phyloP scores from a whole-genome alignment of 352 stramenopile species.

The Phytophthora cryptogea region DNA sequence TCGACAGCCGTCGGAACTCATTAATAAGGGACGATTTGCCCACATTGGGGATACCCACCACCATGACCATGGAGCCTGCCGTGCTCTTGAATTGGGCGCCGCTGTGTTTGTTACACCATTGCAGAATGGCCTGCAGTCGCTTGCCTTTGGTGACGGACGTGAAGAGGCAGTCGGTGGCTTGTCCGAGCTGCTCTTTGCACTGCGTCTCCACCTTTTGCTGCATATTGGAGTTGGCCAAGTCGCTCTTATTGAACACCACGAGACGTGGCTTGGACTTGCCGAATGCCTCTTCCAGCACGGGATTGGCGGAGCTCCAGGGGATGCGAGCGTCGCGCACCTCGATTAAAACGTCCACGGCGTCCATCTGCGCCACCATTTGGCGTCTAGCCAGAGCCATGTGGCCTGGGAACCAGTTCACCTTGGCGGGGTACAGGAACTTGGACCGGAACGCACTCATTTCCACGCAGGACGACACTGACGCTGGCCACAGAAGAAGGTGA shows the following conservation, averaged over 20 bases:
- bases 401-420: conserved; percentile 90
- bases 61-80: conserved; percentile 88
- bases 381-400: conserved; percentile 84
- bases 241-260: conserved; percentile 89
- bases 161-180: conserved; percentile 66
- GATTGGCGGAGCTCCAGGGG: conserved; percentile 84
- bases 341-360: conserved; percentile 82
- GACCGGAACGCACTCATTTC: conserved; percentile 71
- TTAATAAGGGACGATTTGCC: conserved; percentile 92
- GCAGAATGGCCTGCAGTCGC: conserved; percentile 72
- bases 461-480: conserved; percentile 3
- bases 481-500: conserved; percentile 14
- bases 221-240: conserved; percentile 87
- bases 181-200: conserved; percentile 44
- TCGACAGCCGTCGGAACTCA: conserved; percentile 77
- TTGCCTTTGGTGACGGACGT: conserved; percentile 81
- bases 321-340: conserved; percentile 86
- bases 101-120: conserved; percentile 81
- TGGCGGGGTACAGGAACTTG: conserved; percentile 77
- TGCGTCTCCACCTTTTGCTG: conserved; percentile 73
- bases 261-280: conserved; percentile 79
- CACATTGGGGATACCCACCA: conserved; percentile 91
- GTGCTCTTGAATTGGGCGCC: conserved; percentile 84
- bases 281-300: conserved; percentile 76
- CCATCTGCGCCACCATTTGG: conserved; percentile 83